Evolutionary conservation across 768 basidiomycete genomes (phyloP).

Genomic region (Mycena indigotica): DNA sequence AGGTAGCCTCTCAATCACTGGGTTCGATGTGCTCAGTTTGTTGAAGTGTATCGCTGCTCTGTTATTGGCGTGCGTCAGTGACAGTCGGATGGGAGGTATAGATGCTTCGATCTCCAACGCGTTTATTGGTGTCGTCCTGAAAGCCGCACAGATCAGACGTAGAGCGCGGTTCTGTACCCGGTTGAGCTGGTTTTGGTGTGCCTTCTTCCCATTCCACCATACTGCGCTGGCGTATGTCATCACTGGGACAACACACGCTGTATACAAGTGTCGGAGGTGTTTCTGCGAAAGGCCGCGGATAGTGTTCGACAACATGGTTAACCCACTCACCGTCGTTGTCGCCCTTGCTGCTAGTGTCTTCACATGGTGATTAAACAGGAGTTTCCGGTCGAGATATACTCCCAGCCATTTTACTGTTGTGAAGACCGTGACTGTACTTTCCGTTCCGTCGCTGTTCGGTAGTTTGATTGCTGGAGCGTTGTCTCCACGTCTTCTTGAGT

Average conservation of each 20-base stretch:
- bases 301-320: constrained; percentile 26
- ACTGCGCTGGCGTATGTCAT: constrained; percentile 26
- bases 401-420: constrained; percentile 26
- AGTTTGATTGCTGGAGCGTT: neutral
- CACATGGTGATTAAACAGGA: constrained; percentile 26
- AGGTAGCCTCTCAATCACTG: constrained; percentile 14
- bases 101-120: constrained; percentile 28
- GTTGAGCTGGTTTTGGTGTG: constrained; percentile 10
- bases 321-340: constrained; percentile 10
- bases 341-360: constrained; percentile 18
- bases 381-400: constrained; percentile 24
- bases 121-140: constrained; percentile 26
- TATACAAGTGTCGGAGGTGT: constrained; percentile 25
- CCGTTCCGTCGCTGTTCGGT: neutral
- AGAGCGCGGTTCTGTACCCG: constrained; percentile 24
- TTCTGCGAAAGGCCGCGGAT: constrained; percentile 25
- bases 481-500: constrained; percentile 12
- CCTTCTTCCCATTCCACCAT: constrained; percentile 28
- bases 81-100: constrained; percentile 20
- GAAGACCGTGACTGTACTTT: neutral
- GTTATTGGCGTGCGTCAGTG: neutral
- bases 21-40: constrained; percentile 8
- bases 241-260: constrained; percentile 26
- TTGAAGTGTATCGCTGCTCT: constrained; percentile 4
- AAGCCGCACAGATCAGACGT: constrained; percentile 26